Percentiles rank a stretch among this genome's conserved stretches.
Evolutionary conservation across 2,329 filamentous ascomycete genomes (phyloP).

Genomic region (Endocalyx cinctus): DNA sequence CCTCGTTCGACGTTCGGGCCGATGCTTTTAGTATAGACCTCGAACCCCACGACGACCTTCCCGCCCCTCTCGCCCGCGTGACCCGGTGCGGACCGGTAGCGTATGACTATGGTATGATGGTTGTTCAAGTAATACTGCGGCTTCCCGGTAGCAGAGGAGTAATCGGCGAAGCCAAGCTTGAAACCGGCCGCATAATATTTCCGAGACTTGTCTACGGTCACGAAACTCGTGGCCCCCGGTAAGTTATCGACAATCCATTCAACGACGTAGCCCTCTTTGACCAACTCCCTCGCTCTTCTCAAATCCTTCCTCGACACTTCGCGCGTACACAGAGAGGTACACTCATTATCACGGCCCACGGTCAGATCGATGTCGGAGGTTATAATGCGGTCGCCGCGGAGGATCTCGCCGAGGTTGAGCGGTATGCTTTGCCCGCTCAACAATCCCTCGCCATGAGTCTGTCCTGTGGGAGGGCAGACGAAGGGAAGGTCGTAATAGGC

Average conservation of each 20-base stretch:
- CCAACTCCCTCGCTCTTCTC: slow-evolving; percentile 64
- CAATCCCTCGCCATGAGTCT: slow-evolving; percentile 61
- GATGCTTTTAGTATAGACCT: slow-evolving; percentile 85
- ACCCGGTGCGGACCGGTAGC: slow-evolving; percentile 68
- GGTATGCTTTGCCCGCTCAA: slow-evolving; percentile 73
- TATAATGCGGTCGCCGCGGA: slow-evolving; percentile 80
- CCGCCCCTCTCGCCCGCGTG: slow-evolving; percentile 64
- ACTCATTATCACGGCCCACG: slow-evolving; percentile 72
- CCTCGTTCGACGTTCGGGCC: slow-evolving; percentile 54
- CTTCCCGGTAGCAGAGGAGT: slow-evolving; percentile 52
- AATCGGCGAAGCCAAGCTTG: slow-evolving; percentile 76
- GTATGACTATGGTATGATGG: slow-evolving; percentile 79
- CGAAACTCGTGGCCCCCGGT: slow-evolving; percentile 82
- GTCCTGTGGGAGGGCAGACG: slow-evolving; percentile 73
- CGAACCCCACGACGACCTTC: slow-evolving; percentile 82
- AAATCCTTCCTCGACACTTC: slow-evolving; percentile 62
- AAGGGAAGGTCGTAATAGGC: slow-evolving; percentile 87
- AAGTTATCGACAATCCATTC: slow-evolving; percentile 95
- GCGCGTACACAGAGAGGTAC: slow-evolving; percentile 66
- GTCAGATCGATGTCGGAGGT: slow-evolving; percentile 77
- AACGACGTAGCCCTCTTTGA: slow-evolving; percentile 75
- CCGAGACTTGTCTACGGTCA: slow-evolving; percentile 75
- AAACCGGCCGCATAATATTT: slow-evolving; percentile 91
- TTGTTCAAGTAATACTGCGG: slow-evolving; percentile 77
- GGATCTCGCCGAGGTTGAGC: slow-evolving; percentile 80